Conservation (phyloP, 306 rosid species). For the Vigna mungo region DNA sequence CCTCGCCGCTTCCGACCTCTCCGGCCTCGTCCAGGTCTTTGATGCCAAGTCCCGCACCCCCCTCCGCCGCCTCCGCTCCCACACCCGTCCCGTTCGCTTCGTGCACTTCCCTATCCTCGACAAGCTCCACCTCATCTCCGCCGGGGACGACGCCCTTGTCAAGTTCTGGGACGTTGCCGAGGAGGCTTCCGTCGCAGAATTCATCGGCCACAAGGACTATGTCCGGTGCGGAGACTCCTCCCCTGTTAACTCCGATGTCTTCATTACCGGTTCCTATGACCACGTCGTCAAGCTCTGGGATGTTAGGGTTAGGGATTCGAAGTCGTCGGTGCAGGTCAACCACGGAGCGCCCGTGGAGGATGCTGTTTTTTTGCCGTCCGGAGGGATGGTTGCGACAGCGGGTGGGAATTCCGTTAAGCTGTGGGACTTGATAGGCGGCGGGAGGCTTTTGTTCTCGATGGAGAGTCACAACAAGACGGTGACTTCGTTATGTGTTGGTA, state of each 20-base stretch:
- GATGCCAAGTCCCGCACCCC: constrained; percentile 65
- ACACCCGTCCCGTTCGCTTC: constrained; percentile 76
- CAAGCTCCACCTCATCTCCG: constrained; percentile 84
- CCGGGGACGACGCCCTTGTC: constrained; percentile 84
- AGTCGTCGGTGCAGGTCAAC: constrained; percentile 57
- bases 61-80: constrained; percentile 74
- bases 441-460: constrained; percentile 74
- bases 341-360: constrained; percentile 89
- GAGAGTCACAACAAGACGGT: constrained; percentile 96
- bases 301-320: constrained; percentile 63
- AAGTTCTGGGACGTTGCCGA: constrained; percentile 87
- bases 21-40: constrained; percentile 79
- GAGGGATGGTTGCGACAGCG: constrained; percentile 82
- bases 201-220: constrained; percentile 78
- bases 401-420: constrained; percentile 85
- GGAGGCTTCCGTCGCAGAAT: constrained; percentile 48
- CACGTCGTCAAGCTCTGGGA: constrained; percentile 93
- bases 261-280: constrained; percentile 86
- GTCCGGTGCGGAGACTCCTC: constrained; percentile 91
- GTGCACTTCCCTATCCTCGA: constrained; percentile 72
- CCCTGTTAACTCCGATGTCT: constrained; percentile 63
- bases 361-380: constrained; percentile 73
- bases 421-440: constrained; percentile 94
- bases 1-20: constrained; percentile 80
- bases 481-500: constrained; percentile 73